Evolutionary conservation across 208 protist species (phyloP).

Genomic region (Trypanosoma scelopori): DNA sequence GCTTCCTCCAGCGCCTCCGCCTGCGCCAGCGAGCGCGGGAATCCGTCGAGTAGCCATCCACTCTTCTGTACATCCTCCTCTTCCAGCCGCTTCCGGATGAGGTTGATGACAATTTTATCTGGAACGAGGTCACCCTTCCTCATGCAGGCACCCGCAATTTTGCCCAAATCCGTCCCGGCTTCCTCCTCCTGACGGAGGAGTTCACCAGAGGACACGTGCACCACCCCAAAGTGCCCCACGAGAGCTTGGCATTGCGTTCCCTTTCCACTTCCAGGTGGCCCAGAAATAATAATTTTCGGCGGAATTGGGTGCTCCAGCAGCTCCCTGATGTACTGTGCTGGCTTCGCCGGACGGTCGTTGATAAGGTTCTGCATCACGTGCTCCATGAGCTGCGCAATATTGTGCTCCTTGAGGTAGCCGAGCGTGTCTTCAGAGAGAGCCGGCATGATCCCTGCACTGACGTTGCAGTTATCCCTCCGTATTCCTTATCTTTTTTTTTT

Average conservation of each 20-base stretch:
- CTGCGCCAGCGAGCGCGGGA: slow-evolving; percentile 83
- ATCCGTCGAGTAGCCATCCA: slow-evolving; percentile 93
- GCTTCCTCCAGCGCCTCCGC: slow-evolving; percentile 66
- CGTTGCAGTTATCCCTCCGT: background rate
- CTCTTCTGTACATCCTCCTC: slow-evolving; percentile 66
- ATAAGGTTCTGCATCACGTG: slow-evolving; percentile 70
- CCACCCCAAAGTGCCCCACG: slow-evolving; percentile 36
- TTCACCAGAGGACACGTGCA: slow-evolving; percentile 87
- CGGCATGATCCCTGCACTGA: slow-evolving; percentile 26
- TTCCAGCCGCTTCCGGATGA: slow-evolving; percentile 68
- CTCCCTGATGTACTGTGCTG: slow-evolving; percentile 55
- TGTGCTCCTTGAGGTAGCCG: slow-evolving; percentile 76
- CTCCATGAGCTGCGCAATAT: slow-evolving; percentile 81
- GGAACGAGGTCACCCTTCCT: slow-evolving; percentile 69
- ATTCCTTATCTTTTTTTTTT: background rate
- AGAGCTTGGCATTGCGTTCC: slow-evolving; percentile 76
- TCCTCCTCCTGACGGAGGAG: slow-evolving; percentile 74
- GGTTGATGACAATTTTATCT: slow-evolving; percentile 63
- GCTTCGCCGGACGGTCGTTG: slow-evolving; percentile 64
- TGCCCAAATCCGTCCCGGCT: slow-evolving; percentile 54
- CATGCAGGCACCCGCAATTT: slow-evolving; percentile 65
- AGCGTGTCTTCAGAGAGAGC: slow-evolving; percentile 59
- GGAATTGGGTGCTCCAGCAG: slow-evolving; percentile 49
- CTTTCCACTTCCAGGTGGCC: slow-evolving; percentile 80
- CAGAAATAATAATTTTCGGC: slow-evolving; percentile 76